Percentiles rank a stretch among this genome's conserved stretches.
These are phyloP conservation scores for Nicotiana sylvestris DNA, from an alignment of 257 asterid species.

Conservation along the genomic window DNA sequence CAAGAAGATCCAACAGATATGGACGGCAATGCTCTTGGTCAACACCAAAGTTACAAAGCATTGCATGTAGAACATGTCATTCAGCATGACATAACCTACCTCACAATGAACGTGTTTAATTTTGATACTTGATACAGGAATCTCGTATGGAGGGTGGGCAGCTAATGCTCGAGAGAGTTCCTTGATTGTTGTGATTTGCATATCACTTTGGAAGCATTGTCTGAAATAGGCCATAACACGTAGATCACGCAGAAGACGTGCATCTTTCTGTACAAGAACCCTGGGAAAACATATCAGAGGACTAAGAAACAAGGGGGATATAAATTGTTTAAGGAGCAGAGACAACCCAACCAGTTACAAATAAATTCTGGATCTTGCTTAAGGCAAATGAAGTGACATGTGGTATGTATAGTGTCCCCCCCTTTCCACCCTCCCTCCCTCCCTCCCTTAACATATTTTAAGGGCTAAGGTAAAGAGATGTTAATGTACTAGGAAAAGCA, in stretches of 20 bases:
- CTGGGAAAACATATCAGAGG: slow-evolving; percentile 32
- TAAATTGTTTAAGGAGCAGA: neutral
- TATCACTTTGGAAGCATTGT: slow-evolving; percentile 74
- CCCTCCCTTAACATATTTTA: neutral
- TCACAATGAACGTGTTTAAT: slow-evolving; percentile 77
- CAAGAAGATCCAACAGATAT: neutral
- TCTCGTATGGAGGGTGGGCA: slow-evolving; percentile 76
- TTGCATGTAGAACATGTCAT: neutral
- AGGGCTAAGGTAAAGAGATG: neutral
- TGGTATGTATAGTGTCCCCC: neutral
- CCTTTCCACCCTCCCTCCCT: neutral
- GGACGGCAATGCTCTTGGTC: neutral
- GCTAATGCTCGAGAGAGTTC: slow-evolving; percentile 84
- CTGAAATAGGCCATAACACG: slow-evolving; percentile 83
- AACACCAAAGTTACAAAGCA: neutral
- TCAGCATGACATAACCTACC: slow-evolving; percentile 39
- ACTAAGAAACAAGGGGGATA: slow-evolving; percentile 12
- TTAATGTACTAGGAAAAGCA: neutral
- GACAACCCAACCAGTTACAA: neutral
- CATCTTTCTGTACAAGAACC: slow-evolving; percentile 58
- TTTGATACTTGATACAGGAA: slow-evolving; percentile 55
- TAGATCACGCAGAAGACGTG: slow-evolving; percentile 60
- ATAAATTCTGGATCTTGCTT: neutral
- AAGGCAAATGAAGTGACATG: neutral
- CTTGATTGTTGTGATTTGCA: slow-evolving; percentile 51